Evolutionary conservation across 352 stramenopile genomes (phyloP), one percentile per base, ranked within the genome.

Genomic region (Phytophthora colocasiae): DNA sequence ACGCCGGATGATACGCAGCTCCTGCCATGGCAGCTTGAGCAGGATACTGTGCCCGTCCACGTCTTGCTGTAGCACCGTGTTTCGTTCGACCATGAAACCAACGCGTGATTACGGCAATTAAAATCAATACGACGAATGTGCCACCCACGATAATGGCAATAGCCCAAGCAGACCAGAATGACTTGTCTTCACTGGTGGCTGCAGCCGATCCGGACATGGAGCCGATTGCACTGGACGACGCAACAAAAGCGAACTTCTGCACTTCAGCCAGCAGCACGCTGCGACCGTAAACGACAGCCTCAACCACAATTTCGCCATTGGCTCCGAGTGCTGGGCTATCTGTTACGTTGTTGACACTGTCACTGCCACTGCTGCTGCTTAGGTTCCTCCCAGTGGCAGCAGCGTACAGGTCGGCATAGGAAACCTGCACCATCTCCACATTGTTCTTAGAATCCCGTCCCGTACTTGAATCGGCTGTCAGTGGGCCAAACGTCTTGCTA

Each of bases 341-440:
- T 39, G 40, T 66, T 41, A 27, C 32, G 39, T 71, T 69, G 11
- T 73, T 36, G 31, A 10, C 9, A 11, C 31, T 36, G 31, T 14
- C 8, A 36, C 31, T 36, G 31, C 31, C 75, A 22, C 36, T 60
- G 27, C 22, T 44, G 36, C 27, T 63, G 24, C 59, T 75, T 9
- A 47, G 55, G 31, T 74, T 75, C n/a, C 44, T 63, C 44, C 44
- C 43, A 51, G 56, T 55, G 3, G 78, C 71, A 38, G 83, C 78
- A 45, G 75, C 63, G 6, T 90, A 41, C 19, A 95, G 70, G 26
- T 91, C 72, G 45, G 71, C 54, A 56, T 95, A 93, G 29, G 80
- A 82, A 9, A 93, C 85, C 26, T 85, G 73, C 17, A 95, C 87
- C 83, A 95, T 90, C 58, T 95, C 87, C 19, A 95, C 81, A 59